Percentiles rank a stretch among this genome's conserved stretches.
Conservation (phyloP, 345 rosid genomes). For the Iberis pinnata region DNA sequence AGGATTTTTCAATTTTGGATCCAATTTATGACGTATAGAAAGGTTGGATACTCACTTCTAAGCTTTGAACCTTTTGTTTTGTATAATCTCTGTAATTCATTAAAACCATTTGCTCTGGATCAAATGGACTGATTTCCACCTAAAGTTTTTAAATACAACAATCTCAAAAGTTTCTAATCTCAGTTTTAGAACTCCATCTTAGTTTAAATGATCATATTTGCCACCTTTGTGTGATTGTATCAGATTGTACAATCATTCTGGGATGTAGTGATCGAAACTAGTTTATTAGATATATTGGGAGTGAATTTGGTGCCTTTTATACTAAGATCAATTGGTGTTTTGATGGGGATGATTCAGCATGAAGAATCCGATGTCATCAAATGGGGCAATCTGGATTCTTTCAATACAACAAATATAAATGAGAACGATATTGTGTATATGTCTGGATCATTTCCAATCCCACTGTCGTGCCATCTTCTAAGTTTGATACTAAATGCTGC, state of each 20-base stretch:
- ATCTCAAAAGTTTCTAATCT: constrained; percentile 6
- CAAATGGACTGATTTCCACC: constrained; percentile 95
- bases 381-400: constrained; percentile 34
- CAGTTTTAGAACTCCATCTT: too few relatives aligned
- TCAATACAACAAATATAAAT: constrained; percentile 16
- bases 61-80: constrained; percentile 41
- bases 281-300: constrained; percentile 53
- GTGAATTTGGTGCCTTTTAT: constrained; percentile 65
- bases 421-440: constrained; percentile 27
- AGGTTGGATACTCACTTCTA: constrained; percentile 73
- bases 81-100: constrained; percentile 88
- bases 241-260: constrained; percentile 62
- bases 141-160: constrained; percentile 27
- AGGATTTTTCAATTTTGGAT: too few relatives aligned
- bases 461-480: constrained; percentile 60
- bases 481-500: constrained; percentile 50
- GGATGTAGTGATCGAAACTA: constrained; percentile 47
- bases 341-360: constrained; percentile 43
- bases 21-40: constrained; percentile 84
- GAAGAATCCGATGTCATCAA: constrained; percentile 39
- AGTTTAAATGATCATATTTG: too few relatives aligned
- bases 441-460: constrained; percentile 42
- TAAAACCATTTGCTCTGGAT: constrained; percentile 92
- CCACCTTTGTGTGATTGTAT: constrained; percentile 26
- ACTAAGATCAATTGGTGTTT: constrained; percentile 49